Percentiles rank a stretch among this genome's conserved stretches.
Evolutionary conservation across 139 green algal genomes (phyloP).

Genomic region (Zygnema circumcarinatum): DNA sequence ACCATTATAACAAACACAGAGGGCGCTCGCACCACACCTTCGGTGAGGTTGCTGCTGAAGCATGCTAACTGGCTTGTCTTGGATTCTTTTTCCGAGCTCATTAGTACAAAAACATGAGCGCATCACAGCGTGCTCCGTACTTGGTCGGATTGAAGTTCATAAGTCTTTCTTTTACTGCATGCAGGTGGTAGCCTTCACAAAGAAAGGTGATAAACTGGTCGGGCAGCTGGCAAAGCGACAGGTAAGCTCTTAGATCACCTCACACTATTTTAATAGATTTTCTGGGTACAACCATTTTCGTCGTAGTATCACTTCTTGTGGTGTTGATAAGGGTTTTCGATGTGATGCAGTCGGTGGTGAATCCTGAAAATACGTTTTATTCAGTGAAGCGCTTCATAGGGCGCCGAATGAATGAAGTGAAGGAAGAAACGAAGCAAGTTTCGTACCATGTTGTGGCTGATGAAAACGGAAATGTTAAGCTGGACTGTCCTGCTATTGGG

Average conservation of each 20-base stretch:
- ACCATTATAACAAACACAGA: constrained; percentile 98
- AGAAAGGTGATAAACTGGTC: constrained; percentile 86
- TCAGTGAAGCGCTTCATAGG: constrained; percentile 99
- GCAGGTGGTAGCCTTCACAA: constrained; percentile 81
- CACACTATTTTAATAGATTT: too few species aligned
- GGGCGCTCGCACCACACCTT: constrained; percentile 93
- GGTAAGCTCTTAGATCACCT: constrained; percentile 3
- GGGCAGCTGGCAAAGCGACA: constrained; percentile 95
- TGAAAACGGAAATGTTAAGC: constrained; percentile 90
- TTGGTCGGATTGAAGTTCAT: neutral
- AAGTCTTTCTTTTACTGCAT: neutral
- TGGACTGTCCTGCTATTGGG: constrained; percentile 79
- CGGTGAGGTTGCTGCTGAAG: constrained; percentile 66
- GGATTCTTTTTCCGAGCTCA: neutral
- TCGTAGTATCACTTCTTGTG: too few species aligned
- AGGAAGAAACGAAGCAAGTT: constrained; percentile 86
- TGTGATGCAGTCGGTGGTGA: constrained; percentile 87
- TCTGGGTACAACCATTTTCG: too few species aligned
- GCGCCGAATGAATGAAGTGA: constrained; percentile 83
- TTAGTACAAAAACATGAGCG: neutral
- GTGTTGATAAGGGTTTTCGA: neutral
- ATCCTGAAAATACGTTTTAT: constrained; percentile 99
- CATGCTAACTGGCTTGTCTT: neutral
- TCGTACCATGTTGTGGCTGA: constrained; percentile 81
- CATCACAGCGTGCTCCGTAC: neutral